Evolutionary conservation across 352 stramenopile genomes (phyloP).

Genomic region (Blastocystis sp.): DNA sequence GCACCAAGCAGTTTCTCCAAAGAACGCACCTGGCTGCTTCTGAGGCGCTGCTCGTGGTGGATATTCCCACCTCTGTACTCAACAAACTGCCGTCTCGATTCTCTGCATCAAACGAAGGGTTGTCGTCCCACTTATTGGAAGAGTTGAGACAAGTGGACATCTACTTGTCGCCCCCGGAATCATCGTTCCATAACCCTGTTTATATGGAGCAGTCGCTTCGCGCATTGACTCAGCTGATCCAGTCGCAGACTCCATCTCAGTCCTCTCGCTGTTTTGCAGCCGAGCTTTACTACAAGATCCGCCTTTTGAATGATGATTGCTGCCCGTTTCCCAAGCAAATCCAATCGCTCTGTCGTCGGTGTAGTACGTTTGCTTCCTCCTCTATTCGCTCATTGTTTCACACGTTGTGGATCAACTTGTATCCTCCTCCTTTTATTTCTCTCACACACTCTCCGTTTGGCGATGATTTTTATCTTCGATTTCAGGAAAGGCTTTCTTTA

Average conservation of each 20-base stretch:
- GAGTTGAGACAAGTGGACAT: no score
- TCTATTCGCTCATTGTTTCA: not conserved
- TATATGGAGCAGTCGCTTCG: not conserved
- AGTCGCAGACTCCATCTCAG: not conserved
- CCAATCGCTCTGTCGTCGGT: not conserved
- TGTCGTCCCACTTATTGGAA: not conserved
- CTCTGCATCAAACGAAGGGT: not conserved
- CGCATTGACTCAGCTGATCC: not conserved
- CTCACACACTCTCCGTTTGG: not conserved
- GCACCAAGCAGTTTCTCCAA: not conserved
- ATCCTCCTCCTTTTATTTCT: not conserved
- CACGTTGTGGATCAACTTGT: not conserved
- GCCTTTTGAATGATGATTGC: not conserved
- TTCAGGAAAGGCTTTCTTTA: not conserved
- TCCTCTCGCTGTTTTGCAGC: not conserved
- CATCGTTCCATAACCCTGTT: not conserved
- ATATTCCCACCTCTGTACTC: not conserved
- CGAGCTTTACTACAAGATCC: not conserved
- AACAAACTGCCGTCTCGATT: not conserved
- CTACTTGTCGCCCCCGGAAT: no score
- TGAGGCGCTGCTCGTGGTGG: not conserved
- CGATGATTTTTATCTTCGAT: constrained; percentile 34
- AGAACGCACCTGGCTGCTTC: not conserved
- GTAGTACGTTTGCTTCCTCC: not conserved
- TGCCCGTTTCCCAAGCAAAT: not conserved